Percentiles rank a stretch among this genome's conserved stretches.
These are phyloP conservation scores for Dryadomyces sulphureus DNA, from an alignment of 2,329 filamentous ascomycete species.

Conservation along the genomic window DNA sequence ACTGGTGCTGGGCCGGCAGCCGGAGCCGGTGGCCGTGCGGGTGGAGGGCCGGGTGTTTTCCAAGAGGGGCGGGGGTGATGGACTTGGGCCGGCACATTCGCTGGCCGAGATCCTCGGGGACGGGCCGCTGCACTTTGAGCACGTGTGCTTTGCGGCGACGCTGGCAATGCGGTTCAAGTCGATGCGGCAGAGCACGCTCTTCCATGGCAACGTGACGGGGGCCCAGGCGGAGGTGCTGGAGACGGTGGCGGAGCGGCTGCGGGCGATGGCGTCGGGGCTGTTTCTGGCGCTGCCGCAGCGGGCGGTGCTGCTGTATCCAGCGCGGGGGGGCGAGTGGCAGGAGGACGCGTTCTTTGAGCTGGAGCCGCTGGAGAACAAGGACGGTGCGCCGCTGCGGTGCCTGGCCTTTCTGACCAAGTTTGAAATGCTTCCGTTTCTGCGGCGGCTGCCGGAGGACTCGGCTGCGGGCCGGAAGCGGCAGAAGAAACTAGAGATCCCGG, in stretches of 20 bases:
- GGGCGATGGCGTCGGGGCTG: constrained; percentile 20
- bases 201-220: constrained; percentile 13
- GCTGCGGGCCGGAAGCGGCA: too few species aligned
- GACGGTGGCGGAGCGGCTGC: constrained; percentile 20
- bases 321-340: constrained; percentile 21
- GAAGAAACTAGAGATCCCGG: background rate
- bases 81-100: too few species aligned
- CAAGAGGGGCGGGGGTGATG: too few species aligned
- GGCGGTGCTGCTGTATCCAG: constrained; percentile 25
- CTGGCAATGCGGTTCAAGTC: constrained; percentile 8
- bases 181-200: constrained; percentile 11
- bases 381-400: constrained; percentile 17
- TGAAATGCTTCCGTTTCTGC: constrained; percentile 11
- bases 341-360: constrained; percentile 8
- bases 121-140: constrained; percentile 16
- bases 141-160: constrained; percentile 16
- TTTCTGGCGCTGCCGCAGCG: constrained; percentile 17
- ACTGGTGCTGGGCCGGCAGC: constrained; percentile 1
- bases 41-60: constrained; percentile 14
- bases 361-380: constrained; percentile 2
- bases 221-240: constrained; percentile 10
- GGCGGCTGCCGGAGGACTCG: background rate
- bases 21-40: constrained; percentile 10
- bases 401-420: constrained; percentile 20
- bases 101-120: constrained; percentile 10